A percentile compares a stretch with the other conserved stretches of the same genome.
These are phyloP conservation scores for Tricholoma flavovirens DNA, from an alignment of 768 basidiomycete species.

Conservation along the genomic window DNA sequence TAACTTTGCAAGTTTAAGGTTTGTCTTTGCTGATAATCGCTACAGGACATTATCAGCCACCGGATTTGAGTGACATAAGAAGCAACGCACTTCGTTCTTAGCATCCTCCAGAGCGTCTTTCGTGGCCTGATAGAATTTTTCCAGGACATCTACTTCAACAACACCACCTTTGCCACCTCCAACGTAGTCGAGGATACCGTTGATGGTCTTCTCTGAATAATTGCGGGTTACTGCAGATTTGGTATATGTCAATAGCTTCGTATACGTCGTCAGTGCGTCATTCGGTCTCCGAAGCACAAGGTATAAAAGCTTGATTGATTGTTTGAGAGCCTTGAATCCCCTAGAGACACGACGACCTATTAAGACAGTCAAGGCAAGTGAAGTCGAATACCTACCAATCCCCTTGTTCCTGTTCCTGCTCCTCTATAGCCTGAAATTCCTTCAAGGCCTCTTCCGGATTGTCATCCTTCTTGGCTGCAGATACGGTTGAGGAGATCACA, in stretches of 20 bases:
- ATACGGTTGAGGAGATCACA: constrained; percentile 6
- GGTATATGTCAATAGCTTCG: constrained; percentile 83
- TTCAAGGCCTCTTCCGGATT: constrained; percentile 87
- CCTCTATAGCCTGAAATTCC: constrained; percentile 84
- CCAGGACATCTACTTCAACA: constrained; percentile 80
- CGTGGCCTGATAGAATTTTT: constrained; percentile 94
- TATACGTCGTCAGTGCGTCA: constrained; percentile 85
- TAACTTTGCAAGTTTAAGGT: constrained; percentile 92
- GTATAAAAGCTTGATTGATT: constrained; percentile 92
- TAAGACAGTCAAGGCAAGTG: neutral
- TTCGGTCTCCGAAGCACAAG: constrained; percentile 70
- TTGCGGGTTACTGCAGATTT: constrained; percentile 94
- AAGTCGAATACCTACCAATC: constrained; percentile 64
- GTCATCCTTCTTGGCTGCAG: constrained; percentile 86
- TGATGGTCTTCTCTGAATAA: constrained; percentile 98
- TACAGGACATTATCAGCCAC: constrained; percentile 24
- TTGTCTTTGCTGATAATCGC: constrained; percentile 93
- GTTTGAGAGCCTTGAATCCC: constrained; percentile 99
- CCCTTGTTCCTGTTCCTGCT: constrained; percentile 86
- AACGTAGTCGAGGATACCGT: constrained; percentile 96
- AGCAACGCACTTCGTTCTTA: constrained; percentile 79
- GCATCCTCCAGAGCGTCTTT: constrained; percentile 86
- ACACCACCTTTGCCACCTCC: constrained; percentile 80
- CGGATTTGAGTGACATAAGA: neutral
- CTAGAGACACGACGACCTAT: constrained; percentile 33